These are phyloP conservation scores for Saprolegnia diclina DNA, from an alignment of 352 stramenopile genomes.

Conservation along the genomic window DNA sequence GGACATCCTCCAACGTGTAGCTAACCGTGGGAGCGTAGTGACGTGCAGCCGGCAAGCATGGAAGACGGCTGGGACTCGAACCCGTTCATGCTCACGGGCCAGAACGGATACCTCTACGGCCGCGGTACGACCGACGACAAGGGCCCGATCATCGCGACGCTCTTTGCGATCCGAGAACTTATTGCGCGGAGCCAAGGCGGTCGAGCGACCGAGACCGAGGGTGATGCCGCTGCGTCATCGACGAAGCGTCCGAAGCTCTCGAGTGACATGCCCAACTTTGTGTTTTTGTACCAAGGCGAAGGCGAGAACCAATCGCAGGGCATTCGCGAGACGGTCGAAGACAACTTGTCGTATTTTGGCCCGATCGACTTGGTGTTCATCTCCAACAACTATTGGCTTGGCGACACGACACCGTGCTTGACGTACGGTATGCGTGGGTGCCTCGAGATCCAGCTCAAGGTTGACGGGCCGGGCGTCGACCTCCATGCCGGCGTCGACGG, in stretches of 20 bases:
- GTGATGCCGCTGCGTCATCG: background rate
- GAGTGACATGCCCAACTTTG: slow-evolving; percentile 25
- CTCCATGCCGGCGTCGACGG: slow-evolving; percentile 28
- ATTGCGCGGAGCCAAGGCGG: background rate
- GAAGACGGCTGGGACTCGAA: slow-evolving; percentile 65
- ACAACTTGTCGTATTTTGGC: slow-evolving; percentile 25
- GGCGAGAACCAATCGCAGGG: slow-evolving; percentile 28
- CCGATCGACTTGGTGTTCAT: slow-evolving; percentile 34
- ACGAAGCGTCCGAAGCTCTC: background rate
- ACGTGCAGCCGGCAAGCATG: slow-evolving; percentile 57
- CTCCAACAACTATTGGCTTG: slow-evolving; percentile 64
- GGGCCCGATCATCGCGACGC: slow-evolving; percentile 41
- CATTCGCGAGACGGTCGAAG: slow-evolving; percentile 26
- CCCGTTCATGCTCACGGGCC: slow-evolving; percentile 57
- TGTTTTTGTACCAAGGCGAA: slow-evolving; percentile 29
- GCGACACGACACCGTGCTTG: slow-evolving; percentile 56
- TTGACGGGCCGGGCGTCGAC: slow-evolving; percentile 22
- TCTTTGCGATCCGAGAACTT: slow-evolving; percentile 33
- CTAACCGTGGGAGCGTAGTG: slow-evolving; percentile 26
- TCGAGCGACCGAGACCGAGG: background rate
- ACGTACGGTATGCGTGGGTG: slow-evolving; percentile 60
- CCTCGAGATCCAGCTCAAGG: slow-evolving; percentile 27
- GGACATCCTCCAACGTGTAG: background rate
- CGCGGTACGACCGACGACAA: slow-evolving; percentile 67
- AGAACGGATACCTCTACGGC: slow-evolving; percentile 59